Evolutionary conservation across 2,329 filamentous ascomycete species (phyloP), one percentile per base, ranked within the genome.

Genomic region (Penicillium sp.): DNA sequence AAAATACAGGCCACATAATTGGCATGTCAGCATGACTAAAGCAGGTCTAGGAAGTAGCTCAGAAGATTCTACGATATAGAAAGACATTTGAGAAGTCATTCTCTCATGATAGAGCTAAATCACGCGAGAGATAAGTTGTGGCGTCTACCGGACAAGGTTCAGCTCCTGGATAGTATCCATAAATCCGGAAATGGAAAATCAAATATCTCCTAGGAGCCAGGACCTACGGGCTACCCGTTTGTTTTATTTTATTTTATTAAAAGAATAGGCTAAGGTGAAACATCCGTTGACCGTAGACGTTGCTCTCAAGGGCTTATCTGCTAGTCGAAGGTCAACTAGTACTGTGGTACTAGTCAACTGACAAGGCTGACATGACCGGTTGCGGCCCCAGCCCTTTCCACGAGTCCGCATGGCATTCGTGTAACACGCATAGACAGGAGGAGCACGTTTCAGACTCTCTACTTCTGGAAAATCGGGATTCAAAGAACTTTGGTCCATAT

Each of bases 31-130:
- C 27, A 31, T 39, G 42, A 30, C 13, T 19, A 10, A 34, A 14
- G 12, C 13, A 3, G 29, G 29, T 31, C 10, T 31, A 31, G n/a
- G 12, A 31, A 18, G 22, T 25, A 25, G 22, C 22, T 25, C 4
- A 7, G 22, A 25, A 7, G 22, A 8, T 25, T 25, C 22, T 25
- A 7, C 22, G 22, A 25, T 4, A 4, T 25, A 25, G 22, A 25
- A 25, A 25, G n/a, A 18, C 18, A n/a, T 35, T 41, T 13, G 40
- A 35, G 9, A 45, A 46, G 52, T 55, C 49, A 36, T 53, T 48
- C 55, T 49, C 43, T 46, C 45, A 12, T 57, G 52, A 49, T 49
- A 53, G 46, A n/a, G 19, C 46, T 49, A 44, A 55, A 55, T 54
- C 53, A 49, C 45, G 50, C 49, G 50, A 50, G 42, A 52, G 46